Evolutionary conservation across 2,329 filamentous ascomycete species (phyloP).

Genomic region (Botrytis tulipae): DNA sequence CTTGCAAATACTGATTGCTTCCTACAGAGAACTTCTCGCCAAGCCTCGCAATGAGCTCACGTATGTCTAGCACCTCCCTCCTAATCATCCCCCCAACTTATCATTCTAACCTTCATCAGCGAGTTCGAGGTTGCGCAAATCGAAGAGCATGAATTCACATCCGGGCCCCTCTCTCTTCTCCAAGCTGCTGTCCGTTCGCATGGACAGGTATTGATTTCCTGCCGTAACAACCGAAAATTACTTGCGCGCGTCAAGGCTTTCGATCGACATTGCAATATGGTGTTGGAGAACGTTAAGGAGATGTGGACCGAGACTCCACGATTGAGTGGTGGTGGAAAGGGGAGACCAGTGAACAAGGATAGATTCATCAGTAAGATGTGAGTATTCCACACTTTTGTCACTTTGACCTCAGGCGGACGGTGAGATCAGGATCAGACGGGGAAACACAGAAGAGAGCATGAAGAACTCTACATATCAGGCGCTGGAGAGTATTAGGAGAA

Average conservation of each 20-base stretch:
- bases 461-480: not conserved
- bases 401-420: not conserved
- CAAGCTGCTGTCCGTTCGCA: constrained; percentile 95
- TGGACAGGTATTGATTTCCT: constrained; percentile 93
- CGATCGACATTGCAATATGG: constrained; percentile 99
- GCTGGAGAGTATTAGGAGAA: no score
- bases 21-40: constrained; percentile 73
- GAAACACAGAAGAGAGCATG: not conserved
- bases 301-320: constrained; percentile 98
- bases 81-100: constrained; percentile 24
- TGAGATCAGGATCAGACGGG: not conserved
- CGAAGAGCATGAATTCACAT: constrained; percentile 77
- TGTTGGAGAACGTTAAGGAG: constrained; percentile 94
- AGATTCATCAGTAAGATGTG: constrained; percentile 97
- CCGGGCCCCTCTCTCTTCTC: constrained; percentile 84
- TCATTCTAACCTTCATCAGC: constrained; percentile 46
- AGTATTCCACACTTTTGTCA: constrained; percentile 39
- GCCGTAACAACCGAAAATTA: constrained; percentile 97
- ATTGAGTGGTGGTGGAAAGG: constrained; percentile 81
- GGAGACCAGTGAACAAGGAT: constrained; percentile 92
- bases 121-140: constrained; percentile 86
- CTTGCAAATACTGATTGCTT: constrained; percentile 26
- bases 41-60: constrained; percentile 90
- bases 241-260: constrained; percentile 97
- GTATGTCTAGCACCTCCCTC: constrained; percentile 52